These are phyloP conservation scores for Candida sanyaensis DNA, from an alignment of 1,139 yeast genomes.

Conservation along the genomic window DNA sequence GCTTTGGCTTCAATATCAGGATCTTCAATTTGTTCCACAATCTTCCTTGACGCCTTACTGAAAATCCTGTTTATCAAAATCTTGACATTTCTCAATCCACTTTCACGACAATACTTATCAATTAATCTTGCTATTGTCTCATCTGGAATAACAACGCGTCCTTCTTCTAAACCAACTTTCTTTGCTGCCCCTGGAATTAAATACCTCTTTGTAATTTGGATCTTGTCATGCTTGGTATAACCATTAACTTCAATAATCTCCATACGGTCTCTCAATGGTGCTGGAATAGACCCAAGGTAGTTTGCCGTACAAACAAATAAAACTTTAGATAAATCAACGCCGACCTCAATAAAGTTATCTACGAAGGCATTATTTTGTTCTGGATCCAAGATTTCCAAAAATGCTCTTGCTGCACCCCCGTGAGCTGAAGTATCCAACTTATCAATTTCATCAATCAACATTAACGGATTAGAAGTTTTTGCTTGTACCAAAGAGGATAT, in stretches of 20 bases:
- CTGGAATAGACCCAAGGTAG: slow-evolving; percentile 83
- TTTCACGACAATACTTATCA: slow-evolving; percentile 88
- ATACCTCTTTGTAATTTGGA: slow-evolving; percentile 86
- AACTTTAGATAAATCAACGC: slow-evolving; percentile 89
- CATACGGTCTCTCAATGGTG: slow-evolving; percentile 95
- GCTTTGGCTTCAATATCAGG: slow-evolving; percentile 22
- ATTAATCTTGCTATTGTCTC: slow-evolving; percentile 75
- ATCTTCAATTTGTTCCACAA: slow-evolving; percentile 65
- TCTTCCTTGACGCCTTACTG: slow-evolving; percentile 86
- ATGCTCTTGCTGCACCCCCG: slow-evolving; percentile 91
- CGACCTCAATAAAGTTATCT: slow-evolving; percentile 91
- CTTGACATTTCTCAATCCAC: slow-evolving; percentile 93
- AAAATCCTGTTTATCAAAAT: slow-evolving; percentile 86
- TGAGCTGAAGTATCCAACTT: slow-evolving; percentile 55
- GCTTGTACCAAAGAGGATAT: slow-evolving; percentile 88
- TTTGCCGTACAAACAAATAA: slow-evolving; percentile 96
- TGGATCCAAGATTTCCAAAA: slow-evolving; percentile 90
- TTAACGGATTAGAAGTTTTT: slow-evolving; percentile 87
- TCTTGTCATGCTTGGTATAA: slow-evolving; percentile 89
- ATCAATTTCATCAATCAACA: slow-evolving; percentile 93
- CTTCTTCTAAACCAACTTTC: slow-evolving; percentile 74
- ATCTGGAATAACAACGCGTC: slow-evolving; percentile 63
- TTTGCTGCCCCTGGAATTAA: slow-evolving; percentile 84
- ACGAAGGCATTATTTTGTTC: slow-evolving; percentile 90
- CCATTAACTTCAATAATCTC: slow-evolving; percentile 94